Evolutionary conservation across 2,329 filamentous ascomycete species (phyloP).

Genomic region (Gaeumannomyces tritici): DNA sequence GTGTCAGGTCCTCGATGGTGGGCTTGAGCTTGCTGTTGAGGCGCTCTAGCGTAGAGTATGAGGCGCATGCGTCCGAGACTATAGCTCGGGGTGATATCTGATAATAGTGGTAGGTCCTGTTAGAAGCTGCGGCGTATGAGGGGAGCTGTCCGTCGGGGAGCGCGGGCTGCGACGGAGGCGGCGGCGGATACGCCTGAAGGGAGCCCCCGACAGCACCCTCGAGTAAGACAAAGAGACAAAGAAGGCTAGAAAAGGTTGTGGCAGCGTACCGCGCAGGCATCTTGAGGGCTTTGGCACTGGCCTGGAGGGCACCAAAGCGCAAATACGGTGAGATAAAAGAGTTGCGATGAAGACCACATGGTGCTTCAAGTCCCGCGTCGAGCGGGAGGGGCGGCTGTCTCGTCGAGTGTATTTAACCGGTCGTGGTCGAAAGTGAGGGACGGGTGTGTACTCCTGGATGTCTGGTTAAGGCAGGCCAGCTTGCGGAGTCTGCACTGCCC

Average conservation of each 20-base stretch:
- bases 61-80: conserved; percentile 89
- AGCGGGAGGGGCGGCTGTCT: background rate
- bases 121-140: conserved; percentile 20
- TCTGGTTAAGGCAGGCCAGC: background rate
- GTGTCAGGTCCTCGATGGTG: conserved; percentile 69
- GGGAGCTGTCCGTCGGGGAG: conserved; percentile 9
- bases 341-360: conserved; percentile 44
- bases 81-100: conserved; percentile 84
- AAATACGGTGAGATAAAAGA: conserved; percentile 48
- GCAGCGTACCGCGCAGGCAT: conserved; percentile 44
- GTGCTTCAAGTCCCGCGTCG: conserved; percentile 5
- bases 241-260: conserved; percentile 6
- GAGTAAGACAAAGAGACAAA: conserved; percentile 7
- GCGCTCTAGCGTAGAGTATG: conserved; percentile 79
- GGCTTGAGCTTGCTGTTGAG: conserved; percentile 73
- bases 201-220: conserved; percentile 3
- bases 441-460: background rate
- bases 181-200: conserved; percentile 11
- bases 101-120: conserved; percentile 19
- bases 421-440: background rate
- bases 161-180: conserved; percentile 10
- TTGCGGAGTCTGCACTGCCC: background rate
- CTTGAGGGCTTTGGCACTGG: conserved; percentile 33
- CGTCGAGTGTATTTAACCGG: background rate
- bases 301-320: conserved; percentile 41